These are phyloP conservation scores for Xylariomycetidae sp. DNA, from an alignment of 2,329 filamentous ascomycete genomes.

Conservation along the genomic window DNA sequence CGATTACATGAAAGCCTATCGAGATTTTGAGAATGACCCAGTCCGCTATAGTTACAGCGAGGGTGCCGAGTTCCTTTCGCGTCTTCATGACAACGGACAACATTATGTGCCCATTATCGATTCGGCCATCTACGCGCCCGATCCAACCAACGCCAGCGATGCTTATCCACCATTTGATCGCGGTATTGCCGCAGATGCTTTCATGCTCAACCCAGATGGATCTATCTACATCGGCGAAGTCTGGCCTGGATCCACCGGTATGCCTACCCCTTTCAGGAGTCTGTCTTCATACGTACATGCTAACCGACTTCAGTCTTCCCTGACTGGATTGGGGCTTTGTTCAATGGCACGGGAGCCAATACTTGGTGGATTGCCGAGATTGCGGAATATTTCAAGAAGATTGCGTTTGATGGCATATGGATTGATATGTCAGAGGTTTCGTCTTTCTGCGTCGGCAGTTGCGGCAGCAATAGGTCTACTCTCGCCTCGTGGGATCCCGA, in stretches of 20 bases:
- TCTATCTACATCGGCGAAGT: constrained; percentile 57
- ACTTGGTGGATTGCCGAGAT: constrained; percentile 67
- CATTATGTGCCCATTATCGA: constrained; percentile 75
- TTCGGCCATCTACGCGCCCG: constrained; percentile 64
- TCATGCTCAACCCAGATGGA: constrained; percentile 55
- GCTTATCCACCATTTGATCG: constrained; percentile 57
- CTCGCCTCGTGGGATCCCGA: too few relatives aligned
- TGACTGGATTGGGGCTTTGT: constrained; percentile 61
- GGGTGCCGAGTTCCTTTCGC: constrained; percentile 55
- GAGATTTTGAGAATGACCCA: constrained; percentile 60
- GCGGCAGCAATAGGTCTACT: constrained; percentile 55
- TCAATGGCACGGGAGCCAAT: constrained; percentile 59
- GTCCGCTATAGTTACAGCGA: constrained; percentile 51
- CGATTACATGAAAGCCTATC: constrained; percentile 62
- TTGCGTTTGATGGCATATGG: constrained; percentile 50
- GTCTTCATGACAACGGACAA: constrained; percentile 60
- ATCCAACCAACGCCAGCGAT: constrained; percentile 64
- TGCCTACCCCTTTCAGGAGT: neutral
- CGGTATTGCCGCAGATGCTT: constrained; percentile 51
- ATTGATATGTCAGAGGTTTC: constrained; percentile 56
- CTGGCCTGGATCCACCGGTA: constrained; percentile 64
- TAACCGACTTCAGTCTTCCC: constrained; percentile 48
- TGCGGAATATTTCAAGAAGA: constrained; percentile 46
- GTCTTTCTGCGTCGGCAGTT: constrained; percentile 67
- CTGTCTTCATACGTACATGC: neutral